A percentile compares a stretch with the other conserved stretches of the same genome.
These are phyloP conservation scores for Exophiala aquamarina DNA, from an alignment of 2,329 filamentous ascomycete species.

Conservation along the genomic window DNA sequence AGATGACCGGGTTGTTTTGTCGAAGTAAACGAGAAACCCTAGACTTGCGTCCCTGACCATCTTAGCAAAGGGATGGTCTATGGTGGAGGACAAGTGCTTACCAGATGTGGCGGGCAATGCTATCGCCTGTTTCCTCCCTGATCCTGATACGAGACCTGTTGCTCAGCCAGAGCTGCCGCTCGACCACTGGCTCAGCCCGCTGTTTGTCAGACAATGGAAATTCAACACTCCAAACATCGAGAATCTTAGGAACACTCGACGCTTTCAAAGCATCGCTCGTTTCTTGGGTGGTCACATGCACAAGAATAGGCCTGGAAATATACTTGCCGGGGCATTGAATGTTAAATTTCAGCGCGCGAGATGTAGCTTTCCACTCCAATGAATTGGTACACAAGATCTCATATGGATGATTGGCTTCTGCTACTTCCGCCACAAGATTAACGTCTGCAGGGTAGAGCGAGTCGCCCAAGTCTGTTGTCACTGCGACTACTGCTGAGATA, in stretches of 20 bases:
- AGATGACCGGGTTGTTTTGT: constrained; percentile 40
- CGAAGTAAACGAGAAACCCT: constrained; percentile 55
- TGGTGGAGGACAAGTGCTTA: constrained; percentile 33
- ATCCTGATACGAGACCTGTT: constrained; percentile 48
- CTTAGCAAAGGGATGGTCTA: neutral
- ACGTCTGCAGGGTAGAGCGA: constrained; percentile 56
- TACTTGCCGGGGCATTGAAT: constrained; percentile 35
- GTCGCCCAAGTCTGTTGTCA: constrained; percentile 70
- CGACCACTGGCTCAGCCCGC: constrained; percentile 53
- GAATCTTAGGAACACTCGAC: constrained; percentile 42
- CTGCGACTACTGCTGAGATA: constrained; percentile 57
- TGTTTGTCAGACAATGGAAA: constrained; percentile 41
- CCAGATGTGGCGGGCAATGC: constrained; percentile 72
- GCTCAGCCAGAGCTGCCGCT: constrained; percentile 53
- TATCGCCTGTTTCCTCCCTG: constrained; percentile 71
- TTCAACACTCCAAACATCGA: constrained; percentile 58
- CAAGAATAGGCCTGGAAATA: constrained; percentile 18
- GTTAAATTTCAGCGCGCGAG: constrained; percentile 44
- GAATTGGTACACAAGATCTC: constrained; percentile 42
- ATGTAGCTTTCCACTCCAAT: constrained; percentile 45
- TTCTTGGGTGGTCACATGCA: constrained; percentile 26
- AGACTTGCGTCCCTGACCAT: constrained; percentile 57
- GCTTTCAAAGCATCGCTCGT: constrained; percentile 9
- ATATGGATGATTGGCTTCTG: constrained; percentile 28
- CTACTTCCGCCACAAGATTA: constrained; percentile 32